phyloP scores from a whole-genome alignment of 2,329 filamentous ascomycete genomes.

The Cryoendolithus antarcticus region DNA sequence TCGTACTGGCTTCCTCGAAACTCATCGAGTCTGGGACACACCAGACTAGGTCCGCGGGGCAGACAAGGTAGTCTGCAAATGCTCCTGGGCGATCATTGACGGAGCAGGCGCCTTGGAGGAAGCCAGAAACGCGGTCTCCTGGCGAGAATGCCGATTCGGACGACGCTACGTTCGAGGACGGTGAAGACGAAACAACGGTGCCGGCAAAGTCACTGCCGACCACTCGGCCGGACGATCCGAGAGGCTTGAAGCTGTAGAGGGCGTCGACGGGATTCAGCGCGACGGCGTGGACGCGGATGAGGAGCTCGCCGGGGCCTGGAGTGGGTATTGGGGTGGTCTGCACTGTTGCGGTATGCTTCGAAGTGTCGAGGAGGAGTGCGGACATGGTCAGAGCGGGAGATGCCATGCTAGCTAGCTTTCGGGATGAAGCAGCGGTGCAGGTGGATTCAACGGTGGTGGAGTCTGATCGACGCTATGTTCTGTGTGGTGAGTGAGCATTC shows the following conservation, averaged over 20 bases:
- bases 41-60: slow-evolving; percentile 29
- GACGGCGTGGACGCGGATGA: slow-evolving; percentile 16
- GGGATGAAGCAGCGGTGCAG: too few relatives aligned
- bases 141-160: neutral
- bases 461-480: too few relatives aligned
- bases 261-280: slow-evolving; percentile 23
- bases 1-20: slow-evolving; percentile 26
- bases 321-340: neutral
- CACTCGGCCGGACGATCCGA: slow-evolving; percentile 21
- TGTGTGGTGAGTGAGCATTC: too few relatives aligned
- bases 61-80: slow-evolving; percentile 31
- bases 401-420: too few relatives aligned
- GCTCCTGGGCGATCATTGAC: slow-evolving; percentile 33
- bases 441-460: too few relatives aligned
- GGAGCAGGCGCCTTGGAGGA: slow-evolving; percentile 33
- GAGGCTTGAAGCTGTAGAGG: slow-evolving; percentile 25
- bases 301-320: slow-evolving; percentile 10
- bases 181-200: slow-evolving; percentile 15
- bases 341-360: neutral
- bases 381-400: neutral
- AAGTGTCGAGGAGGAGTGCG: slow-evolving; percentile 1
- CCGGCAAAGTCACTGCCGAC: slow-evolving; percentile 34
- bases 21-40: slow-evolving; percentile 21
- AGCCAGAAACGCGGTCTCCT: slow-evolving; percentile 29
- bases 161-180: neutral